Evolutionary conservation across 2,329 filamentous ascomycete species (phyloP), one percentile per base, ranked within the genome.

Genomic region (Aspergillus sp.): DNA sequence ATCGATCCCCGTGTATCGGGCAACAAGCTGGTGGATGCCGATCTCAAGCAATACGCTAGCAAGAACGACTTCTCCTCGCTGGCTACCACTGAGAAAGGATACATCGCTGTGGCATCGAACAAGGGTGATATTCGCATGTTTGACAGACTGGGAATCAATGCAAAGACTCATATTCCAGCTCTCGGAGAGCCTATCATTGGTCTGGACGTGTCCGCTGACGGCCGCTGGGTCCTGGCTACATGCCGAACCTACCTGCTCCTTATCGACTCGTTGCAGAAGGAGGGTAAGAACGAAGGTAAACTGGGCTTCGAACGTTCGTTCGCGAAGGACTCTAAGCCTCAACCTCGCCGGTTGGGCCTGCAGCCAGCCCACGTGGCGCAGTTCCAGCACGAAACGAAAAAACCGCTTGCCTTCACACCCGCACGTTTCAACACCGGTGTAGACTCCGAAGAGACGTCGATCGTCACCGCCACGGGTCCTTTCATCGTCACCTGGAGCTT

Each of bases 51-150:
- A 70, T 99, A 99, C 68, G 85, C 81, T 11, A 95, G 91, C 64
- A 97, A 97, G 82, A 97, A 97, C 66, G 92, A 95, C 65, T 99
- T 99, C 74, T 96, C 92, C 0, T 88, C 93, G 13, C 82, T 95
- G 24, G 90, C 94, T 4, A 97, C 94, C 0, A 99, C 94, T 0
- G 91, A 95, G 66, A 93, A 97, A 75, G 94, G 94, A 10, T 95
- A 96, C 67, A 91, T 99, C 58, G 94, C 94, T 4, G 92, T 99
- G 7, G 93, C 94, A 0, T 96, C 91, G 49, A 95, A 95, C 77
- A 99, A 99, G 78, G 94, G 94, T 62, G 94, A 99, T 62, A 91
- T 99, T 56, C 90, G 94, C 50, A 84, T 99, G 63, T 99, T 99
- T 65, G 94, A 99, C 70, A 89, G 92, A 16, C 83, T 99, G 2